Conservation (phyloP, 495 filamentous ascomycete species). For the Hyaloscypha bicolor region DNA sequence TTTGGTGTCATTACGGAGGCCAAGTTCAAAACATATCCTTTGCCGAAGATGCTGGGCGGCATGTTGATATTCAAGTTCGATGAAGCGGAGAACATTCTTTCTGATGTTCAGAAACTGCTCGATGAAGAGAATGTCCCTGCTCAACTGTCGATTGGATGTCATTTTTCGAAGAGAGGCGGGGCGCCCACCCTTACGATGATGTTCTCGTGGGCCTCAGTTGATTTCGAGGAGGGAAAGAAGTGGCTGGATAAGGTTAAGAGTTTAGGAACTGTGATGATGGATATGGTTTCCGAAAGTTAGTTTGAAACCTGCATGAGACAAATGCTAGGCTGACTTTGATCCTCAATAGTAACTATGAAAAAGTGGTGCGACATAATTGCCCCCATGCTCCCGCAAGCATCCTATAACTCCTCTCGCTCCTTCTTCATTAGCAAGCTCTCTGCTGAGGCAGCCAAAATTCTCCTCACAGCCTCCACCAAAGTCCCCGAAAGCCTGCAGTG, state of each 20-base stretch:
- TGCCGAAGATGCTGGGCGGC: conserved; percentile 22
- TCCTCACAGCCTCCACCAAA: not conserved
- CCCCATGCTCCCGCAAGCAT: not conserved
- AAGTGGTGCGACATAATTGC: not conserved
- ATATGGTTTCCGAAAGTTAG: conserved; percentile 4
- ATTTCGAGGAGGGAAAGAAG: not conserved
- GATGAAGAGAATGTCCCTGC: not conserved
- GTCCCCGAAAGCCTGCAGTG: not conserved
- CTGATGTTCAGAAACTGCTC: not conserved
- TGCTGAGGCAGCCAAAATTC: not conserved
- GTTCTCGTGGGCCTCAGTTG: not conserved
- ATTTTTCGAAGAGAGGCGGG: not conserved
- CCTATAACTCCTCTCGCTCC: not conserved
- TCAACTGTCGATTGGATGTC: not conserved
- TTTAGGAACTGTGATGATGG: not conserved
- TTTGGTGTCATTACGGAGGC: conserved; percentile 45
- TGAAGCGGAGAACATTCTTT: not conserved
- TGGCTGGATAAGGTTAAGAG: not conserved
- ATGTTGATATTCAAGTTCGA: not conserved
- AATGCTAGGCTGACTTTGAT: not conserved
- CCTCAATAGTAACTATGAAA: not conserved
- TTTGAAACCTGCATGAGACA: not conserved
- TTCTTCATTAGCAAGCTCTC: not conserved
- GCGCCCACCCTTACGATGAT: not conserved
- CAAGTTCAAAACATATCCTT: conserved; percentile 12